Evolutionary conservation across 2,329 filamentous ascomycete species (phyloP), one percentile per base, ranked within the genome.

Genomic region (Rhytidhysteron rufulum): DNA sequence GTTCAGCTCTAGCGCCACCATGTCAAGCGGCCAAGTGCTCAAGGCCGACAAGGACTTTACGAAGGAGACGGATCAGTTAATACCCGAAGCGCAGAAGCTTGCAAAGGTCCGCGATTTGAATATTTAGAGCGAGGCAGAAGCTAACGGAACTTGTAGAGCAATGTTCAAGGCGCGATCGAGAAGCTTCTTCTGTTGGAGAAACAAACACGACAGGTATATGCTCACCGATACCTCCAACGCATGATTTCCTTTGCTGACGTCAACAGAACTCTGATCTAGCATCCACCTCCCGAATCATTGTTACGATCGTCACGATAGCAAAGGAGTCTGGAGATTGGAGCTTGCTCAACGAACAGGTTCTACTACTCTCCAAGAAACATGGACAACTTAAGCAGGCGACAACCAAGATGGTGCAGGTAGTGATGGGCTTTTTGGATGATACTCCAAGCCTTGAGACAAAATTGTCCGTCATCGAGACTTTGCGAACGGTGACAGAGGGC

Each of bases 41-140:
- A 95, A 94, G 80, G 88, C 91, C 62, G 93, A 98, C 77, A 96
- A 95, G 85, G 93, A 98, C 82, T 96, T 87, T 80, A 85, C 87
- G 63, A 95, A 95, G 74, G 90, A 97, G 71, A 88, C 88, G 61
- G 90, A 97, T 76, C 82, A 85, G 72, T 81, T 88, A 70, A 83
- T 98, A 55, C 86, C 88, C 36, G 89, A 96, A 71, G 88, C 89
- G 44, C 83, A 97, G 76, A 78, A 86, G 73, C 80, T 95, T 55
- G 89, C 90, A 54, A 84, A 90, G 78, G 90, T 93, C 70, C 50
- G 65, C 20, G 16, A 25, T 22, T 11, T 11, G 17, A 20, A 16
- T 7, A 13, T 10, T 25, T 32, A 9, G 16, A 15, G 7, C 38
- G 17, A 15, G n/a, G 4, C 20, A 17, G 13, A 16, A 54, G 54